Evolutionary conservation across 805 yeast species (phyloP), one percentile per base, ranked within the genome.

Genomic region (Blastobotrys americana): DNA sequence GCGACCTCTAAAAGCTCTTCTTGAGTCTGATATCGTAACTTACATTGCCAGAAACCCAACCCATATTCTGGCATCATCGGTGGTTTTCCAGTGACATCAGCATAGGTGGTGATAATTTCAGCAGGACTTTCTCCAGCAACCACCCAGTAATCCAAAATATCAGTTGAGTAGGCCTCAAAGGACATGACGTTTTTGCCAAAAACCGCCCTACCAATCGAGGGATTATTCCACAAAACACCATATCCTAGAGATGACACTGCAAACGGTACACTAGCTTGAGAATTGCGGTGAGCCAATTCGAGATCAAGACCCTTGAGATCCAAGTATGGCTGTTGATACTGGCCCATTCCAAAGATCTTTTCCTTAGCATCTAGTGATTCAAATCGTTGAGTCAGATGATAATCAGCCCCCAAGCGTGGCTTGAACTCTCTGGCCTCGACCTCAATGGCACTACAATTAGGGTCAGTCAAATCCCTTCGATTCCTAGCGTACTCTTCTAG

Each of bases 331-430:
- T 48, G 54, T 41, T 50, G 54, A 28, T 50, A 50, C 35, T 48
- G 52, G 22, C 52, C 54, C 54, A 50, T 50, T 5, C 54, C 54
- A 39, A 46, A 50, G 38, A 50, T 50, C 43, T 50, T 50, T 37
- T 50, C 54, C n/a, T 42, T 22, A 6, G 13, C 19, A 22, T 48
- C 50, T 4, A 46, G 22, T 2, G 52, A 46, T 41, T 48, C 50
- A 23, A 48, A 41, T 3, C 52, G 38, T 19, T 34, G 21, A 5
- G 52, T 48, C 23, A 48, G 39, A 25, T 46, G 48, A 25, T 41
- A 48, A 25, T 41, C 44, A 13, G 27, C 37, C 3, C 50, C 48
- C 2, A 37, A 40, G 31, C 36, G 23, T 33, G 52, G 39, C 31
- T 41, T 37, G 43, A 50, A 50, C 38, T 50, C 54, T 21, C 54